Base-by-base conservation (phyloP, 148 eudicot species). In the Chenopodium suecicum region DNA sequence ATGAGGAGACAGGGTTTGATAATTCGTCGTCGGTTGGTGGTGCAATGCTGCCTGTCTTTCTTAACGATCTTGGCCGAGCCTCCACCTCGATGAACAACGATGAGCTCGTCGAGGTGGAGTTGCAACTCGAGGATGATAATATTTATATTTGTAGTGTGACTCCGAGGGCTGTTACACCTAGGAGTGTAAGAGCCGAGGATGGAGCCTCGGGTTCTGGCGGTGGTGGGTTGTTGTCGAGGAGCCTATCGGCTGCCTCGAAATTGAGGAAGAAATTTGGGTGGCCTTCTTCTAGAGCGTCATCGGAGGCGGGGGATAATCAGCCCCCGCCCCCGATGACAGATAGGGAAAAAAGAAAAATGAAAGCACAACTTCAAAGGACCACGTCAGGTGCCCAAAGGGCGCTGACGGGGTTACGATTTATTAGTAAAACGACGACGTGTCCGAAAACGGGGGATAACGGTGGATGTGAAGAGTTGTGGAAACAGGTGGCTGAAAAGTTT, bases 1-100 rank as follows among this genome's bases (percentile, higher is more conserved):
- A 89, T 5, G 88, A 88, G 67, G 76, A 85, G 64, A 73, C 52
- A 74, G 82, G 73, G 70, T n/a, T 34, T 25, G 32, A 74, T 54
- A 41, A 73, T 8, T 20, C 34, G 1, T 70, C 29, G 7, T 20
- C 79, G 20, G 76, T 80, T 50, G 91, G 90, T 2, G 90, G 97
- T 0, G 90, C 93, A 92, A 94, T 94, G 98, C 89, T 94, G 76
- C 98, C 97, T 1, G 75, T 86, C 22, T 94, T 91, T 48, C 90
- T 94, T 54, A 81, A 90, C 27, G 94, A 88, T 65, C 80, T 94
- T 9, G 76, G 86, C 1, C 25, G 82, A 0, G 64, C 81, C 0
- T 73, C 67, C 70, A 58, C 60, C n/a, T 0, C 73, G 4, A 41
- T 10, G 31, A 17, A 3, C 50, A 16, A 79, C 0, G 86, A 84